Base-by-base conservation (phyloP, 2,329 filamentous ascomycete species). In the Dryadomyces sulphureus region DNA sequence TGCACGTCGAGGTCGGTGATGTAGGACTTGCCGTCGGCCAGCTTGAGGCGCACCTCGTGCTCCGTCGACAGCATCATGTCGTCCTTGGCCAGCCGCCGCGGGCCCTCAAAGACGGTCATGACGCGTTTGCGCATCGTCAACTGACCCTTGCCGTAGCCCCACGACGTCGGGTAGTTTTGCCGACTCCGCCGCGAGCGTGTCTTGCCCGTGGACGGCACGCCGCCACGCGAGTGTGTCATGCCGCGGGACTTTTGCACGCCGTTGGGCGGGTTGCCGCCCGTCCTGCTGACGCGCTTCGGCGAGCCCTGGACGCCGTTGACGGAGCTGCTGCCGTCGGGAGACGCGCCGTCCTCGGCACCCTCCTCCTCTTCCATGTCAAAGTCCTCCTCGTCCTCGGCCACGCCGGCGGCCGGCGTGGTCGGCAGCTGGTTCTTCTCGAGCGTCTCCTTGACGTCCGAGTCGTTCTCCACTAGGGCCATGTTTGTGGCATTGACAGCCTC, bases 41-140 rank as follows among this genome's bases (percentile, higher is more conserved):
- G 72, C 62, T 79, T 79, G 62, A 94, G 72, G 58, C 90, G 86
- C 34, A 96, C 87, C 65, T 98, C 92, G 57, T 92, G 89, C 56
- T 94, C 88, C 16, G 84, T 88, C 55, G 89, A 87, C 43, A 98
- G 79, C 88, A 95, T 94, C 87, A 96, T 92, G 65, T 98, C 92
- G 60, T 98, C 92, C 69, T 96, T 96, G 75, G 85, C 92, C 43
- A 98, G 73, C 38, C 90, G 80, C 45, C 89, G 79, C 16, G 74
- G 74, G 1, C 92, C 92, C 58, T 96, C 88, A 57, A 93, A 98
- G 19, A 94, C 85, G 52, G 87, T 87, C 57, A 96, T 72, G 46
- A 95, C 87, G 24, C 92, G 84, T 76, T 95, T 95, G 77, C 93
- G 95, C 78, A 94, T 93, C 59, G 84, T 93, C 86, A 96, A 94